Base-by-base conservation (phyloP, 176 grass and related monocot species). In the Zea luxurians region DNA sequence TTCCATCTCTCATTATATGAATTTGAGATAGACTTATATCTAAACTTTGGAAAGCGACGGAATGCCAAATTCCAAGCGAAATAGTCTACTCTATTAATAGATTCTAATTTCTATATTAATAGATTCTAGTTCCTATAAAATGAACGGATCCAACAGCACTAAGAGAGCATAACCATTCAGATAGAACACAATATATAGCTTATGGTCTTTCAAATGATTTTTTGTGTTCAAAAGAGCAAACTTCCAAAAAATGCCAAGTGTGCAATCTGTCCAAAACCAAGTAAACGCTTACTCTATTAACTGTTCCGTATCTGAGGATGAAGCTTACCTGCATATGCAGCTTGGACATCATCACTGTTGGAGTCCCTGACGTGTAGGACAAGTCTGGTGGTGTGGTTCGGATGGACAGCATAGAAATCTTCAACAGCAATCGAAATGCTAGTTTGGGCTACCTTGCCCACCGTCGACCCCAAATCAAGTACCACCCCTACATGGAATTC, bases 371-470 rank as follows among this genome's bases (percentile, higher is more conserved):
- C 2, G 47, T 82, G 83, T 12, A 91, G 73, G 8, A 80, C 47
- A 2, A 91, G 20, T 73, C 46, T 78, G 0, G 80, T 86, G 58
- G 27, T 85, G 48, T 76, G 80, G 55, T 77, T 82, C 3, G 2
- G 16, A 72, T 89, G 67, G 5, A 10, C 54, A 4, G 45, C 42
- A 47, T 91, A 84, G 83, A 91, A 94, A 78, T 94, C 92, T 34
- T 94, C 92, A 13, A 89, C 21, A 6, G 92, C 88, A 74, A 94
- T 37, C 4, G 20, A 43, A 46, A 94, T 83, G 73, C 86, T 83
- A 0, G 80, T 94, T 44, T 20, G 37, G 48, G 83, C 70, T 15
- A 90, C 60, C 35, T 82, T 94, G 44, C 86, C 92, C 1, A 86
- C 40, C 9, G 6, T 36, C 2, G 89, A 68, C 1, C 62, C 48